phyloP scores from a whole-genome alignment of 306 rosid species.

The Pachyrhizus erosus region DNA sequence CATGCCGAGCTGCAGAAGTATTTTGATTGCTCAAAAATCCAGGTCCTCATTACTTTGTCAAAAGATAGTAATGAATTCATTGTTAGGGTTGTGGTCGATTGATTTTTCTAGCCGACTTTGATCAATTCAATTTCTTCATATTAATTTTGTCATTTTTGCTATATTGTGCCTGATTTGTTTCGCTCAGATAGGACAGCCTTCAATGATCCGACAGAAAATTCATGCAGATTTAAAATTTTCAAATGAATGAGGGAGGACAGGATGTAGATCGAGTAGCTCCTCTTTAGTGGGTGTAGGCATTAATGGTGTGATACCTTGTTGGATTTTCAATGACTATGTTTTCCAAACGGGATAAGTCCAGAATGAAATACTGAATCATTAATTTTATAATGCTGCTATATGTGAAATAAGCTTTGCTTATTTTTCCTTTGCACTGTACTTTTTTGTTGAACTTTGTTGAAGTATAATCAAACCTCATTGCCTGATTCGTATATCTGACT shows the following conservation, averaged over 20 bases:
- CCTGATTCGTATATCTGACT: slow-evolving; percentile 3
- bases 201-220: neutral
- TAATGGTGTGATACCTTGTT: neutral
- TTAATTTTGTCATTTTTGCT: slow-evolving; percentile 16
- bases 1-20: slow-evolving; percentile 74
- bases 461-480: slow-evolving; percentile 8
- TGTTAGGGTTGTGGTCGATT: slow-evolving; percentile 15
- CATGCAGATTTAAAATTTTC: neutral
- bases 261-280: neutral
- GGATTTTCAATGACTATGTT: slow-evolving; percentile 1
- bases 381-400: slow-evolving; percentile 11
- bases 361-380: neutral
- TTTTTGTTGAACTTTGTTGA: slow-evolving; percentile 1
- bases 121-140: slow-evolving; percentile 14
- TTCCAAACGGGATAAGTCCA: neutral
- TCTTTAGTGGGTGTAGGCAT: neutral
- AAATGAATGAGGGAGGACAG: neutral
- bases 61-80: slow-evolving; percentile 32
- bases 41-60: slow-evolving; percentile 57
- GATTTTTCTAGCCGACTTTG: neutral
- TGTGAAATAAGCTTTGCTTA: neutral
- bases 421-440: neutral
- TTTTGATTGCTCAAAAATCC: slow-evolving; percentile 86
- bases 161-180: slow-evolving; percentile 27
- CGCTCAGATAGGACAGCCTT: neutral